Evolutionary conservation across 1,139 yeast genomes (phyloP).

Genomic region (Zygosaccharomyces sapae): DNA sequence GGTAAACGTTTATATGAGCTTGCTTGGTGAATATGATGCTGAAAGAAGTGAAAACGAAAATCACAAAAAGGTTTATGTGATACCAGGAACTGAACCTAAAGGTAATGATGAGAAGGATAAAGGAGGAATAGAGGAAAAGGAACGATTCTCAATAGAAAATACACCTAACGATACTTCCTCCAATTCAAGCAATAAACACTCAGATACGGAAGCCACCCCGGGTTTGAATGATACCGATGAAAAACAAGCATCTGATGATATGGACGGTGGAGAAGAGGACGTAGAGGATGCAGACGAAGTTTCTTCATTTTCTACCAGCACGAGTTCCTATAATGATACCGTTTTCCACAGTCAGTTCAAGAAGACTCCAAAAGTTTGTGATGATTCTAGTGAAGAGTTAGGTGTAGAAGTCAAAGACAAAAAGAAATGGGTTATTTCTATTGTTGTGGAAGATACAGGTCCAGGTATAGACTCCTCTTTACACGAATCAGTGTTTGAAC

Average conservation of each 20-base stretch:
- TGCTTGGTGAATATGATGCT: slow-evolving; percentile 71
- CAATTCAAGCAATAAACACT: slow-evolving; percentile 2
- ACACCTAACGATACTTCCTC: background rate
- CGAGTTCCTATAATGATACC: slow-evolving; percentile 53
- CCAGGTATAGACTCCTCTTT: slow-evolving; percentile 81
- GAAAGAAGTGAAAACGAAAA: slow-evolving; percentile 38
- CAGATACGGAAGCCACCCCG: slow-evolving; percentile 7
- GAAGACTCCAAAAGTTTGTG: slow-evolving; percentile 26
- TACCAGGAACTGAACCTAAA: slow-evolving; percentile 24
- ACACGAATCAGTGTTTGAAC: slow-evolving; percentile 85
- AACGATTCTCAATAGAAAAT: background rate
- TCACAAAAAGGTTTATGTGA: slow-evolving; percentile 40
- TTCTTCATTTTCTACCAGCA: slow-evolving; percentile 47
- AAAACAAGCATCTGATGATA: slow-evolving; percentile 16
- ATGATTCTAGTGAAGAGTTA: slow-evolving; percentile 20
- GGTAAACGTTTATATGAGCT: slow-evolving; percentile 61
- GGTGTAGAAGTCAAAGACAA: slow-evolving; percentile 21
- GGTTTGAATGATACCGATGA: slow-evolving; percentile 13
- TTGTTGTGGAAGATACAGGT: slow-evolving; percentile 84
- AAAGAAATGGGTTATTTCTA: slow-evolving; percentile 42
- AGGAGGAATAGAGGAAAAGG: background rate
- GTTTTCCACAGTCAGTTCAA: slow-evolving; percentile 51
- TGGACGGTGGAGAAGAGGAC: slow-evolving; percentile 6
- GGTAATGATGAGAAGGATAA: slow-evolving; percentile 2
- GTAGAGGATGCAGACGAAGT: slow-evolving; percentile 28